These are phyloP conservation scores for Trametes punicea DNA, from an alignment of 768 basidiomycete genomes.

Conservation along the genomic window DNA sequence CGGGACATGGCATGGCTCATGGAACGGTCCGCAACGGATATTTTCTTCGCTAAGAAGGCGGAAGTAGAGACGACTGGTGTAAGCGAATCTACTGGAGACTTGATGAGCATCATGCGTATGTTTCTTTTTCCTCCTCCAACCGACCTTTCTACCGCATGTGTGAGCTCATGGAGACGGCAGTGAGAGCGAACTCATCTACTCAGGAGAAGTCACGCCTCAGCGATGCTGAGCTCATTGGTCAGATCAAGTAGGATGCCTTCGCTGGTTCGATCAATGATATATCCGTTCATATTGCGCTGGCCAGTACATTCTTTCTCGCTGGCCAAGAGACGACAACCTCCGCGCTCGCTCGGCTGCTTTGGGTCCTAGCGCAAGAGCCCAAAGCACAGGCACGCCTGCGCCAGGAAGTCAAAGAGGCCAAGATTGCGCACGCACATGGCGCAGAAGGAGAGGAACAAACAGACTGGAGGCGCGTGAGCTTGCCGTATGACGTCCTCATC, in stretches of 20 bases:
- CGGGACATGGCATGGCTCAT: slow-evolving; percentile 30
- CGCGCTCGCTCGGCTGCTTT: slow-evolving; percentile 33
- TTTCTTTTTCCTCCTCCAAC: not conserved
- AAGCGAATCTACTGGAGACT: slow-evolving; percentile 29
- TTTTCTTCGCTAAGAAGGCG: slow-evolving; percentile 32
- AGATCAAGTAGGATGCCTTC: slow-evolving; percentile 34
- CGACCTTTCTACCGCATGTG: not conserved
- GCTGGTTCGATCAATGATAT: not conserved
- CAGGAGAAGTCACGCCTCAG: slow-evolving; percentile 31
- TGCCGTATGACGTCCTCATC: slow-evolving; percentile 40
- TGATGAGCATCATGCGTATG: slow-evolving; percentile 41
- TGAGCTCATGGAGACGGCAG: slow-evolving; percentile 17
- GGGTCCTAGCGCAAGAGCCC: slow-evolving; percentile 31
- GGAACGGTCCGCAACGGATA: slow-evolving; percentile 27
- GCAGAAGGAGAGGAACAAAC: not conserved
- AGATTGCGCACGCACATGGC: slow-evolving; percentile 19
- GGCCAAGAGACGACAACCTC: slow-evolving; percentile 31
- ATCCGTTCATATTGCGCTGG: not conserved
- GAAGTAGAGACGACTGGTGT: slow-evolving; percentile 15
- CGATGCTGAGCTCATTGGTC: slow-evolving; percentile 36
- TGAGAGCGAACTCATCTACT: slow-evolving; percentile 33
- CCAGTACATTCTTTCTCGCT: slow-evolving; percentile 36
- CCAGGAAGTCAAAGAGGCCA: slow-evolving; percentile 31
- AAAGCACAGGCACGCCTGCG: slow-evolving; percentile 34
- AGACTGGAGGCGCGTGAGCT: slow-evolving; percentile 30